Percentiles rank a stretch among this genome's conserved stretches.
Evolutionary conservation across 2,329 filamentous ascomycete species (phyloP).

Genomic region (Blumeria graminis): DNA sequence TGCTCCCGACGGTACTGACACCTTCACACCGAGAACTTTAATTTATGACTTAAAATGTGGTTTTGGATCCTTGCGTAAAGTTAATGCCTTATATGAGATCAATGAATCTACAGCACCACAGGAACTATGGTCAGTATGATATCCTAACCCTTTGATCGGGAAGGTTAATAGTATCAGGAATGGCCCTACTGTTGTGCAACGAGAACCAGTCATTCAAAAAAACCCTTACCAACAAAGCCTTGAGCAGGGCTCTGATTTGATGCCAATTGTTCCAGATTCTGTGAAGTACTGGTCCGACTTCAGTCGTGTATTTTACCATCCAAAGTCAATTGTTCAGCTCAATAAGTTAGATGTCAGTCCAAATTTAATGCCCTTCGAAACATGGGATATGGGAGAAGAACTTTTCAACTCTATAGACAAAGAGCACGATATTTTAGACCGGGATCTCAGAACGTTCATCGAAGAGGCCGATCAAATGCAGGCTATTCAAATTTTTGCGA

Average conservation of each 20-base stretch:
- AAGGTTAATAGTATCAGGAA: conserved; percentile 24
- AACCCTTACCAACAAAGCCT: conserved; percentile 61
- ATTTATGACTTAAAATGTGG: conserved; percentile 90
- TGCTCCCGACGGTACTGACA: conserved; percentile 65
- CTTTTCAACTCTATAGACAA: conserved; percentile 49
- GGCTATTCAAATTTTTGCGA: conserved; percentile 54
- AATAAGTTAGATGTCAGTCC: conserved; percentile 73
- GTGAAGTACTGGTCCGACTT: conserved; percentile 98
- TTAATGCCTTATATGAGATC: conserved; percentile 55
- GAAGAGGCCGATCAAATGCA: conserved; percentile 91
- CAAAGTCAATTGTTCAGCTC: conserved; percentile 63
- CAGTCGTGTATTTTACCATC: conserved; percentile 79
- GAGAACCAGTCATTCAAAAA: conserved; percentile 38
- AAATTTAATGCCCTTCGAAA: conserved; percentile 57
- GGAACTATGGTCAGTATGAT: conserved; percentile 18
- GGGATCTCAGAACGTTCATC: conserved; percentile 68
- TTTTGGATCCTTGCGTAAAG: conserved; percentile 69
- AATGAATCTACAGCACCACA: conserved; percentile 13
- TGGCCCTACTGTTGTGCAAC: conserved; percentile 42
- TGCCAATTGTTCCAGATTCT: conserved; percentile 38
- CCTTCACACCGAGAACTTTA: conserved; percentile 72
- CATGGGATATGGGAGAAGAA: conserved; percentile 47
- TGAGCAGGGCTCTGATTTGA: conserved; percentile 40
- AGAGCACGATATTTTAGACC: conserved; percentile 68
- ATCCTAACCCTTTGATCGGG: not conserved